Base-by-base conservation (phyloP, 768 basidiomycete species). In the Hericium alpestre region DNA sequence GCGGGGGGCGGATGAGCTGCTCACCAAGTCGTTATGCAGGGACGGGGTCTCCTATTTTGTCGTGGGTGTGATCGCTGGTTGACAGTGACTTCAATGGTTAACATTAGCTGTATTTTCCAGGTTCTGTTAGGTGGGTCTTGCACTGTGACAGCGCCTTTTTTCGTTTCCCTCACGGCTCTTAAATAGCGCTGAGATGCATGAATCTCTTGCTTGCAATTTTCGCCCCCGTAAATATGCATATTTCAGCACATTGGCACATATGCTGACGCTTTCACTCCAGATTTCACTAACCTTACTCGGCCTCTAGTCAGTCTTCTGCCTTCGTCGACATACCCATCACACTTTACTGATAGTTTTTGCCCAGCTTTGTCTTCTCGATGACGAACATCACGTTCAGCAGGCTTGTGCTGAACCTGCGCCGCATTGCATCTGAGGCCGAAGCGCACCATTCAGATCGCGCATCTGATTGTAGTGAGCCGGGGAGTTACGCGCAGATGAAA, bases 321-420 rank as follows among this genome's bases (percentile, higher is more conserved):
- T 27, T 25, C 38, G 32, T 38, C 15, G 16, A 11, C n/a, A 22
- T 20, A 4, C 16, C 52, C 25, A 23, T 37, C 32, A 16, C 18
- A 15, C 10, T 13, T 11, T 10, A 25, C 51, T 38, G 11, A 20
- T 37, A 15, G 4, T 9, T 32, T 11, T n/a, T 15, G 3, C 18
- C 18, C 37, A 53, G 52, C 52, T 53, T 53, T 18, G 27, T 53
- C 32, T 53, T 20, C 11, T 38, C 32, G 16, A 16, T 38, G 6
- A 53, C 52, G 38, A 53, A 38, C 52, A n/a, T 53, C 52, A 53
- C 52, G 37, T 22, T 53, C 39, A 40, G 38, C n/a, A 20, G 52
- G 18, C 52, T 53, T n/a, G 52, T 53, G 8, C 37, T 53, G 4
- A 53, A 53, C 52, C 38, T 53, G 1, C 52, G 52, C n/a, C 52